phyloP scores from a whole-genome alignment of 495 filamentous ascomycete genomes.

The Hapsidospora chrysogenum region DNA sequence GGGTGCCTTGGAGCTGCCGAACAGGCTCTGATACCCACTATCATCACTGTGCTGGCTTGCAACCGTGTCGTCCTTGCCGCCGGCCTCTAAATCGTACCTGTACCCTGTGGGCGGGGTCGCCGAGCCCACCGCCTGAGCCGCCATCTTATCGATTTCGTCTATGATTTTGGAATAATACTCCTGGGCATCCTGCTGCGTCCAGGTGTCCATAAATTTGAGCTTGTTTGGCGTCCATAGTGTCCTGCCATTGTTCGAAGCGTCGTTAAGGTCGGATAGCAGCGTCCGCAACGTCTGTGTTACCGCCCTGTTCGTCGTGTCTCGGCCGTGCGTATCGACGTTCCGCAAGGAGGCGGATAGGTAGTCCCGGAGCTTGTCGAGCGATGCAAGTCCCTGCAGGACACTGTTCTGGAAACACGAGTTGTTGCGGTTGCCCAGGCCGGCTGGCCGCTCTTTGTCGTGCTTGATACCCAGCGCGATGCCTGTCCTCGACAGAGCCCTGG shows the following conservation, averaged over 20 bases:
- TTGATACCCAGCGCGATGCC: conserved; percentile 23
- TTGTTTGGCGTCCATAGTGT: conserved; percentile 62
- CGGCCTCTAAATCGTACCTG: not conserved
- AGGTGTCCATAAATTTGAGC: conserved; percentile 76
- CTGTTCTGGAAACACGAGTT: conserved; percentile 98
- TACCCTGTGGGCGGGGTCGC: not conserved
- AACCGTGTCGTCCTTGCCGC: conserved; percentile 14
- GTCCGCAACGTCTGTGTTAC: conserved; percentile 37
- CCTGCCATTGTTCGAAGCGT: conserved; percentile 45
- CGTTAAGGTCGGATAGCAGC: conserved; percentile 50
- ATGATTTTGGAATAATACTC: conserved; percentile 90
- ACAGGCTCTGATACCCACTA: conserved; percentile 27
- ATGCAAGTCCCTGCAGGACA: conserved; percentile 72
- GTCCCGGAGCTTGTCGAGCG: conserved; percentile 44
- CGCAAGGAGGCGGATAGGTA: conserved; percentile 23
- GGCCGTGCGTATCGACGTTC: conserved; percentile 16
- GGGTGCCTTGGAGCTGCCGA: conserved; percentile 8
- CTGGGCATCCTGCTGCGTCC: conserved; percentile 96
- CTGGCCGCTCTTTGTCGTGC: conserved; percentile 27
- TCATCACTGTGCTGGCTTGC: conserved; percentile 29
- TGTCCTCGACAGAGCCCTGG: conserved; percentile 30
- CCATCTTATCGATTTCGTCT: conserved; percentile 71
- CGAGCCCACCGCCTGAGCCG: conserved; percentile 22
- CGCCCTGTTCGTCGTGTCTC: conserved; percentile 5
- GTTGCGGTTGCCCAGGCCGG: conserved; percentile 78